A percentile compares a stretch with the other conserved stretches of the same genome.
Conservation (phyloP, 208 protist genomes). For the Leishmania lainsoni region DNA sequence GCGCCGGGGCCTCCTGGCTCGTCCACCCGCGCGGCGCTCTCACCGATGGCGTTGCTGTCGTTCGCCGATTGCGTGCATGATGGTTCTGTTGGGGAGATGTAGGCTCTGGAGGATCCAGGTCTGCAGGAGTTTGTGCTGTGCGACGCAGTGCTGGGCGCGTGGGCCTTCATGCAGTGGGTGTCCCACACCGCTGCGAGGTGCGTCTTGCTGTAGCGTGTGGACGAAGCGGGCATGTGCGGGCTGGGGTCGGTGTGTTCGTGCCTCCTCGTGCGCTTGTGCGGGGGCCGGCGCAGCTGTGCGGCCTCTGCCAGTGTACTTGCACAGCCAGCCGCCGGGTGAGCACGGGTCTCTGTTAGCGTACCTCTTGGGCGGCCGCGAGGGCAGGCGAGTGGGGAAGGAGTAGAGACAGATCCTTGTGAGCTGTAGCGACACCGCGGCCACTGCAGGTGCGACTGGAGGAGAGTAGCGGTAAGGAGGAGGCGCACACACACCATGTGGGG, state of each 20-base stretch:
- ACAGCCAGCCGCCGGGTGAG: neutral
- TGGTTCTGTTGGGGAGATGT: neutral
- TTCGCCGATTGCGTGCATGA: neutral
- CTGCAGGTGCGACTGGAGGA: neutral
- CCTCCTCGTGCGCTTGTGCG: neutral
- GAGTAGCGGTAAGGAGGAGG: neutral
- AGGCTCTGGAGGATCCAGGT: no score
- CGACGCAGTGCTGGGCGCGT: neutral
- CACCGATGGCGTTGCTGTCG: constrained; percentile 29
- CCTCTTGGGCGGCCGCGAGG: no score
- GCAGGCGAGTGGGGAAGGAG: neutral
- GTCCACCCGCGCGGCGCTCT: constrained; percentile 56
- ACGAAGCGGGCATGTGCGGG: neutral
- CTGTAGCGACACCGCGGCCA: neutral
- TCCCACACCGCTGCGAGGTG: neutral
- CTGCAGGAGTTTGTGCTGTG: neutral
- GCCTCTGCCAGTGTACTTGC: neutral
- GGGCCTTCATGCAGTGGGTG: neutral
- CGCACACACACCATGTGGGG: neutral
- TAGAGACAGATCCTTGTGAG: neutral
- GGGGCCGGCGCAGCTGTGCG: neutral
- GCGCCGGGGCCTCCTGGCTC: constrained; percentile 7
- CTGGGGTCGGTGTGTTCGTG: no score
- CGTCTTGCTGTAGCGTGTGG: neutral
- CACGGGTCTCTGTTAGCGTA: neutral